Conservation (phyloP, 2,329 filamentous ascomycete genomes). For the Claviceps cyperi region DNA sequence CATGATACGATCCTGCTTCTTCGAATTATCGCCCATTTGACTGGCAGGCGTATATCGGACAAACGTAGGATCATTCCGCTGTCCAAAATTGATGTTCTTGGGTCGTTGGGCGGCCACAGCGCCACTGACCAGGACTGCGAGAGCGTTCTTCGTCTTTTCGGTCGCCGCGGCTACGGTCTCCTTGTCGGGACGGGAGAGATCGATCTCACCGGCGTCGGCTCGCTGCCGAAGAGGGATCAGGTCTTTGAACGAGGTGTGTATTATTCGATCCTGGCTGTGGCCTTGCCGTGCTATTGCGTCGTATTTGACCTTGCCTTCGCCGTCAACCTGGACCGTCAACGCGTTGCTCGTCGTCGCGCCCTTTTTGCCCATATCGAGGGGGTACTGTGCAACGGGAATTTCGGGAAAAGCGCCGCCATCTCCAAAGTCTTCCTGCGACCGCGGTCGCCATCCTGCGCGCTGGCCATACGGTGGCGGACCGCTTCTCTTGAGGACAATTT, state of each 20-base stretch:
- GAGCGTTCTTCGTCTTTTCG: constrained; percentile 74
- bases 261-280: constrained; percentile 67
- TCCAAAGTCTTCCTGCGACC: constrained; percentile 79
- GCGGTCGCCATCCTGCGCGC: constrained; percentile 79
- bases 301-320: constrained; percentile 88
- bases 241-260: constrained; percentile 94
- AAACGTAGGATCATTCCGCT: constrained; percentile 74
- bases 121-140: constrained; percentile 68
- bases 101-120: constrained; percentile 88
- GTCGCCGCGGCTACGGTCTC: constrained; percentile 75
- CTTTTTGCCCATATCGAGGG: constrained; percentile 86
- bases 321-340: constrained; percentile 81
- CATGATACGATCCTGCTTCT: constrained; percentile 91
- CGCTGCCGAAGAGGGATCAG: constrained; percentile 86
- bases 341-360: constrained; percentile 62
- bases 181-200: constrained; percentile 67
- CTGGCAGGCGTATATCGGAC: constrained; percentile 92
- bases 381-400: constrained; percentile 86
- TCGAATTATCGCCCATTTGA: constrained; percentile 80
- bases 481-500: constrained; percentile 68
- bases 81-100: constrained; percentile 79
- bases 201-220: constrained; percentile 84
- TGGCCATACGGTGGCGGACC: constrained; percentile 82
- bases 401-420: constrained; percentile 95
- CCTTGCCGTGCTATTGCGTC: constrained; percentile 86